A percentile compares a stretch with the other conserved stretches of the same genome.
phyloP scores from a whole-genome alignment of 495 filamentous ascomycete genomes.

The Penicillium cinerascens region DNA sequence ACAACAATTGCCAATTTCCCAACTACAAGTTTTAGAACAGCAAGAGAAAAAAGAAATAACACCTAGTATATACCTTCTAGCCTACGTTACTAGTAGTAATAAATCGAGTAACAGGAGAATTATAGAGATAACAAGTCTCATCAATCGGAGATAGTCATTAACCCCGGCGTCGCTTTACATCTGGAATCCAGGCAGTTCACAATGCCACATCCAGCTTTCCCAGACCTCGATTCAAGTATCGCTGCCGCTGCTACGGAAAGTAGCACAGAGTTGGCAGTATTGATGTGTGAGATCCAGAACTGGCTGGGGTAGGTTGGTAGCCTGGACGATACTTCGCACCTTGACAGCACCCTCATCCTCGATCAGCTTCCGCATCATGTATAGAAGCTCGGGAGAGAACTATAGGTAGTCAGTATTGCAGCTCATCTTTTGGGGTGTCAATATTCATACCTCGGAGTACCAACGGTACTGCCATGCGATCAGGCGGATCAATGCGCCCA shows the following conservation, averaged over 20 bases:
- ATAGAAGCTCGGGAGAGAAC: conserved; percentile 89
- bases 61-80: conserved; percentile 18
- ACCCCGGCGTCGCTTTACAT: conserved; percentile 15
- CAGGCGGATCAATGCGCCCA: conserved; percentile 77
- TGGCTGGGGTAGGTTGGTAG: conserved; percentile 86
- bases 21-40: background rate
- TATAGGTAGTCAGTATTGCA: conserved; percentile 29
- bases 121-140: conserved; percentile 11
- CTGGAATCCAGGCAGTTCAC: background rate
- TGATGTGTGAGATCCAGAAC: conserved; percentile 94
- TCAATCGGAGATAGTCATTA: conserved; percentile 23
- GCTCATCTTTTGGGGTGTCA: background rate
- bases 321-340: conserved; percentile 93
- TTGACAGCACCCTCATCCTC: conserved; percentile 98
- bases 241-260: conserved; percentile 90
- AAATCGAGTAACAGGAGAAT: conserved; percentile 9
- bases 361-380: conserved; percentile 83
- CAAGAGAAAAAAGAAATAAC: background rate
- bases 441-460: conserved; percentile 78
- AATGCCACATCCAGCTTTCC: background rate
- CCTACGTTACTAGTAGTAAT: conserved; percentile 6
- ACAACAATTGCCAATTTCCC: background rate
- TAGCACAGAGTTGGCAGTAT: conserved; percentile 89
- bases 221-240: conserved; percentile 56
- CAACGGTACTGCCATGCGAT: conserved; percentile 98